These are phyloP conservation scores for Hypericum perforatum DNA, from an alignment of 345 rosid species.

Conservation along the genomic window DNA sequence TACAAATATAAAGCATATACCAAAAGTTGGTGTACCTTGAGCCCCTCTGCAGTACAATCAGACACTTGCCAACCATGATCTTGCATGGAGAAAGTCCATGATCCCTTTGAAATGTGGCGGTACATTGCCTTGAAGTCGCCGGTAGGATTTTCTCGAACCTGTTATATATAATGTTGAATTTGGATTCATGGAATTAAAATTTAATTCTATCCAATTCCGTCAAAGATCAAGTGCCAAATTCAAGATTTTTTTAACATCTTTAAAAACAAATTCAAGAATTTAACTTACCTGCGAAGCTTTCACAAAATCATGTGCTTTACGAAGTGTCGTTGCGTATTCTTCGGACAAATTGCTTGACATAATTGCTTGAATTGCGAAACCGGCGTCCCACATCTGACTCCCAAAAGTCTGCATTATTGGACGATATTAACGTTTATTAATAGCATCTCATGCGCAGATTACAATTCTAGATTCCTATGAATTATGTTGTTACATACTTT, in stretches of 20 bases:
- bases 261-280: neutral
- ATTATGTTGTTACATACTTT: too few relatives aligned
- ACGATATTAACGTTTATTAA: too few relatives aligned
- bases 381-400: conserved; percentile 59
- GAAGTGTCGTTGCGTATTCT: conserved; percentile 36
- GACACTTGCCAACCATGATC: conserved; percentile 75
- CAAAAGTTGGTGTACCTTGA: conserved; percentile 29
- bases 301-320: conserved; percentile 42
- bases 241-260: too few relatives aligned
- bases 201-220: too few relatives aligned
- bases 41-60: conserved; percentile 60
- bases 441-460: too few relatives aligned
- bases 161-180: neutral
- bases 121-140: conserved; percentile 53
- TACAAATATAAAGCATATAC: too few relatives aligned
- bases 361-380: conserved; percentile 49
- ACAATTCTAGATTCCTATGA: too few relatives aligned
- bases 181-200: too few relatives aligned
- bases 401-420: conserved; percentile 38
- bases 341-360: conserved; percentile 30
- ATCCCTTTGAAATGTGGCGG: conserved; percentile 53
- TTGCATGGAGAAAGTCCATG: conserved; percentile 53
- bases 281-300: conserved; percentile 48
- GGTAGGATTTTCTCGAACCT: conserved; percentile 51
- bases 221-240: too few relatives aligned